Base-by-base conservation (phyloP, 768 basidiomycete genomes). In the Postia placenta region DNA sequence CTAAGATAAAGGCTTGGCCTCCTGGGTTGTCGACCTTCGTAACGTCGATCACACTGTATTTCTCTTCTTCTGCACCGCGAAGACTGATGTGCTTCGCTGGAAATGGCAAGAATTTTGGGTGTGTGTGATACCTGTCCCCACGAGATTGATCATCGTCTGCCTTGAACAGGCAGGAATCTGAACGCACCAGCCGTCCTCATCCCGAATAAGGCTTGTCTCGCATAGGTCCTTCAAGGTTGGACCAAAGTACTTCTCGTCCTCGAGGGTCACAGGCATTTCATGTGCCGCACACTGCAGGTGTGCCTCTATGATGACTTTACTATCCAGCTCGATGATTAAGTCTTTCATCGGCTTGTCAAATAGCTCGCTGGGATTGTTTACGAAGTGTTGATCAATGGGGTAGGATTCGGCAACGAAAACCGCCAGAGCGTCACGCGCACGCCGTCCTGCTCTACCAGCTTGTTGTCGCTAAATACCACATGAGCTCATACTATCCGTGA, bases 241-340 rank as follows among this genome's bases (percentile, higher is more conserved):
- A 5, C 88, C 92, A 59, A 95, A 95, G 67, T 85, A 94, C 15
- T 64, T 57, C 27, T 71, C 69, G 53, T 93, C 92, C 12, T 78
- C 79, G 0, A 66, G 53, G 15, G 76, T 79, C 20, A 93, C 56
- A 0, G 92, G 92, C 79, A 95, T 86, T 65, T 94, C 92, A 47
- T 83, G 72, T 0, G 80, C 88, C 15, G 92, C 92, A 55, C 91
- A 95, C 61, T 94, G 92, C 11, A 94, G 64, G 60, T 93, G 92
- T 4, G 80, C 85, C 71, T 93, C 92, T 1, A 92, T 68, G 20
- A 93, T 71, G 22, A 88, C 69, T 50, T 79, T 77, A 60, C 79
- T 92, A 11, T 85, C 80, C 9, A 88, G 65, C 60, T 94, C 87
- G 33, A 93, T 60, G 11, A 81, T 61, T 19, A 92, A 70, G 48